Evolutionary conservation across 2,329 filamentous ascomycete genomes (phyloP).

Genomic region (Pseudogymnoascus sp.): DNA sequence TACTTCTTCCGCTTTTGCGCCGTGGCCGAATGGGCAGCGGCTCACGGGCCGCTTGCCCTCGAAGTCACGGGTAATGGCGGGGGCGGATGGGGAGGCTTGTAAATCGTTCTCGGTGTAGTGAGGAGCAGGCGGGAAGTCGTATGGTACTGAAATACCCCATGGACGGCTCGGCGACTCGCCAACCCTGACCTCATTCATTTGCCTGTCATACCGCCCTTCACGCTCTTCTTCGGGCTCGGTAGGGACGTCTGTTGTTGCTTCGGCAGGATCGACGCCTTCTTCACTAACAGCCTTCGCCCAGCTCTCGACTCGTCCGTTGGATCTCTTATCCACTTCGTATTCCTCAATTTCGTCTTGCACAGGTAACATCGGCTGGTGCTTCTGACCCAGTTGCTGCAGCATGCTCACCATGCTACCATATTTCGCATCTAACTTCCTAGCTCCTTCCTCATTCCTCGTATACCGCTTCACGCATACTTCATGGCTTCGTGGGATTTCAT

Average conservation of each 20-base stretch:
- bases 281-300: conserved; percentile 76
- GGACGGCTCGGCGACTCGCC: conserved; percentile 89
- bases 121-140: conserved; percentile 38
- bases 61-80: conserved; percentile 33
- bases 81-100: conserved; percentile 49
- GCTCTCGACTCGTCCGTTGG: conserved; percentile 69
- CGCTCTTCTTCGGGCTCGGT: conserved; percentile 49
- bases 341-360: conserved; percentile 41
- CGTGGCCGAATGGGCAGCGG: conserved; percentile 51
- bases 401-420: conserved; percentile 81
- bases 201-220: conserved; percentile 72
- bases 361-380: conserved; percentile 82
- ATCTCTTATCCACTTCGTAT: conserved; percentile 40
- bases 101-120: conserved; percentile 29
- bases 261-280: conserved; percentile 38
- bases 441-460: conserved; percentile 77
- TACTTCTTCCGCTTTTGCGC: conserved; percentile 14
- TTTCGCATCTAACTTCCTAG: conserved; percentile 85
- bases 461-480: conserved; percentile 87
- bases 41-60: conserved; percentile 27
- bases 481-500: conserved; percentile 88
- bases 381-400: conserved; percentile 82
- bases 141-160: conserved; percentile 82
- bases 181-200: conserved; percentile 81
- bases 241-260: conserved; percentile 29